phyloP scores from a whole-genome alignment of 306 rosid species.

The Vicia villosa region DNA sequence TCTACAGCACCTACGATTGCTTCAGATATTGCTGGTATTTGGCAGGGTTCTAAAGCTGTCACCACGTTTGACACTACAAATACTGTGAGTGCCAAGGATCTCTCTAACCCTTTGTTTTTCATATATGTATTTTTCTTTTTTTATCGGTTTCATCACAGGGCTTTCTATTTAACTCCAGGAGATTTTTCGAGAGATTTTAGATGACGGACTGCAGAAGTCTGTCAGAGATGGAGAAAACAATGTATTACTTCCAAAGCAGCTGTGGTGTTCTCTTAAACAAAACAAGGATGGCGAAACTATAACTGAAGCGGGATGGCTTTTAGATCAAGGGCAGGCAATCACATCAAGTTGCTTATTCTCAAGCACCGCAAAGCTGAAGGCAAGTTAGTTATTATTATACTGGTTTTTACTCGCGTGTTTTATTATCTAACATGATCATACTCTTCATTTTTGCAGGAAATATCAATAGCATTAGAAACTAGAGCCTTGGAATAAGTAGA shows the following conservation, averaged over 20 bases:
- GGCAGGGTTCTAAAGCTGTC: slow-evolving; percentile 65
- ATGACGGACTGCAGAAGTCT: slow-evolving; percentile 40
- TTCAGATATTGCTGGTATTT: slow-evolving; percentile 71
- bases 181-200: slow-evolving; percentile 52
- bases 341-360: slow-evolving; percentile 83
- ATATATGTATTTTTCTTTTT: slow-evolving; percentile 4
- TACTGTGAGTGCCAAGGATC: slow-evolving; percentile 52
- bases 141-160: slow-evolving; percentile 11
- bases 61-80: slow-evolving; percentile 47
- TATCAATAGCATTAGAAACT: slow-evolving; percentile 61
- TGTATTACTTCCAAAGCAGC: slow-evolving; percentile 81
- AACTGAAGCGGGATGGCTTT: slow-evolving; percentile 91
- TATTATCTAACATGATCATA: slow-evolving; percentile 14
- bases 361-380: slow-evolving; percentile 62
- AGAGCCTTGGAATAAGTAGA: slow-evolving; percentile 39
- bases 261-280: slow-evolving; percentile 83
- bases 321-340: slow-evolving; percentile 66
- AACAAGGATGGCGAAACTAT: slow-evolving; percentile 52
- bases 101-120: slow-evolving; percentile 19
- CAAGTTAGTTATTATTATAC: slow-evolving; percentile 45
- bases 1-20: slow-evolving; percentile 63
- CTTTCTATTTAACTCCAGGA: slow-evolving; percentile 47
- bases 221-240: slow-evolving; percentile 58
- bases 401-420: neutral
- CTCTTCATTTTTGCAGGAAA: slow-evolving; percentile 58